phyloP scores from a whole-genome alignment of 2,329 filamentous ascomycete species.

The Ophiocordyceps camponoti-floridani region DNA sequence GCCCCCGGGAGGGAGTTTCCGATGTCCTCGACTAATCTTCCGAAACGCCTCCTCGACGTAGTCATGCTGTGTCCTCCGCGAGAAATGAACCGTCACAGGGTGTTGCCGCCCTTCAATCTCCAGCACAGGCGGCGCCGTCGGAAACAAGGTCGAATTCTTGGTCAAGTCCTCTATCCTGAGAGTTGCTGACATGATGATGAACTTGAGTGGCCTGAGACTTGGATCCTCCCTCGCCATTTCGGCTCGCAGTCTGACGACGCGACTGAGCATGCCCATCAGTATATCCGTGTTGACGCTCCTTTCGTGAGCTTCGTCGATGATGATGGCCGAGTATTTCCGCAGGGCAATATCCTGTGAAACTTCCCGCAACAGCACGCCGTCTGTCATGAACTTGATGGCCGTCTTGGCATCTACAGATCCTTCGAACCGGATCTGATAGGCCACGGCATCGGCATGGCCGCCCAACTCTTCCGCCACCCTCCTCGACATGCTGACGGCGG shows the following conservation, averaged over 20 bases:
- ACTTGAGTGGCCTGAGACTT: conserved; percentile 60
- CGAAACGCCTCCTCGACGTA: conserved; percentile 81
- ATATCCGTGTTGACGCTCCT: conserved; percentile 96
- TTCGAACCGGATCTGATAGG: conserved; percentile 92
- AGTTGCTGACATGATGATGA: conserved; percentile 97
- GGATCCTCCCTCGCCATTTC: conserved; percentile 57
- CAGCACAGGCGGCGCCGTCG: conserved; percentile 61
- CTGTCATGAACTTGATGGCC: conserved; percentile 96
- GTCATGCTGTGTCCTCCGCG: conserved; percentile 64
- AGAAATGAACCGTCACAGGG: conserved; percentile 77
- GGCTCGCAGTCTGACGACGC: conserved; percentile 70
- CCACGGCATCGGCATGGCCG: conserved; percentile 56
- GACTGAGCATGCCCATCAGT: conserved; percentile 88
- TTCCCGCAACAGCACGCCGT: conserved; percentile 85
- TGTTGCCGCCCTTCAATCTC: conserved; percentile 86
- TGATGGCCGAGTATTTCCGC: conserved; percentile 77
- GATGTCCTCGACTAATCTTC: conserved; percentile 76
- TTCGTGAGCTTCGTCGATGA: conserved; percentile 96
- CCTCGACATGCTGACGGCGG: conserved; percentile 91
- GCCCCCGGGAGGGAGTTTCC: conserved; percentile 74
- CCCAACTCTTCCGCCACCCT: conserved; percentile 78
- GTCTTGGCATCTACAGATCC: conserved; percentile 65
- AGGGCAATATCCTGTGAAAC: conserved; percentile 78
- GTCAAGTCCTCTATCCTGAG: conserved; percentile 81
- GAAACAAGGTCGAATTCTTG: conserved; percentile 65